These are phyloP conservation scores for Brassica hybrid DNA, from an alignment of 441 rosid genomes.

Conservation along the genomic window DNA sequence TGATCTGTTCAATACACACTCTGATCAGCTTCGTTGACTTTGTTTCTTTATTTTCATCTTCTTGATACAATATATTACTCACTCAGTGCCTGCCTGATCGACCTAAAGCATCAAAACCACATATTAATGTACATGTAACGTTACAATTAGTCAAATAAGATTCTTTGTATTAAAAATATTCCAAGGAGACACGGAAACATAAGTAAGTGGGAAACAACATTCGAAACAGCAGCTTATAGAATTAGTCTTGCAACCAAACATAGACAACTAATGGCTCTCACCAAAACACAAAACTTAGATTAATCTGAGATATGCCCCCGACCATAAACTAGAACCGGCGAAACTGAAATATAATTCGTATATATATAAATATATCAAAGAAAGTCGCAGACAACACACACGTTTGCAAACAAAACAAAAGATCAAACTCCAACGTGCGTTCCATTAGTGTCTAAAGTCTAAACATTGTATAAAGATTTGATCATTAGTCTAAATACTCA, in stretches of 20 bases:
- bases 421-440: constrained; percentile 35
- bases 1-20: too few species aligned
- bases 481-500: not conserved
- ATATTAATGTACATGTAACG: too few species aligned
- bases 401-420: constrained; percentile 34
- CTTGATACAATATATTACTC: not conserved
- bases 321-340: constrained; percentile 41
- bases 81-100: not conserved
- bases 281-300: constrained; percentile 18
- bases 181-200: constrained; percentile 23
- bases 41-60: too few species aligned
- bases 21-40: too few species aligned
- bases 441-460: constrained; percentile 28
- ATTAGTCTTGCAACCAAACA: constrained; percentile 9
- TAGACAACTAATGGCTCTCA: not conserved
- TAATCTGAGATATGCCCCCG: constrained; percentile 32
- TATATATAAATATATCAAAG: not conserved
- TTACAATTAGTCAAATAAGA: not conserved
- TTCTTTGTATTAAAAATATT: not conserved
- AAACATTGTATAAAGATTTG: constrained; percentile 34
- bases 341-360: not conserved
- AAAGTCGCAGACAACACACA: constrained; percentile 18
- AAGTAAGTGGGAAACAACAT: constrained; percentile 44
- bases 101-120: not conserved
- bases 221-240: constrained; percentile 40